Percentiles rank a stretch among this genome's conserved stretches.
phyloP scores from a whole-genome alignment of 352 stramenopile genomes.

The Achlya hypogyna region DNA sequence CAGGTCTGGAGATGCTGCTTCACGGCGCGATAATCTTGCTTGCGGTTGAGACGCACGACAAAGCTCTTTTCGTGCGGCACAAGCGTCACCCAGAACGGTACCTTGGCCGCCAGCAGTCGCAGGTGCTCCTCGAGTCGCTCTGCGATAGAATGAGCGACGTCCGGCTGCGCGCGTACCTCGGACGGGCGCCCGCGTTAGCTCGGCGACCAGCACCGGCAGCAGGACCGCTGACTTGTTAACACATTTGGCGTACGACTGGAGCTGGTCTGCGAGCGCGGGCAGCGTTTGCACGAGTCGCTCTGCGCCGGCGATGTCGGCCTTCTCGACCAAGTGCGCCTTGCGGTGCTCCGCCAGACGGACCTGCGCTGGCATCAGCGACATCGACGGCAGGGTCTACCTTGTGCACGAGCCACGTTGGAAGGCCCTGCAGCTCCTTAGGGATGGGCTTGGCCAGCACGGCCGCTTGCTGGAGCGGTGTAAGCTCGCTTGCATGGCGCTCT shows the following conservation, averaged over 20 bases:
- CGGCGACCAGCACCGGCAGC: constrained; percentile 34
- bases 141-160: constrained; percentile 8
- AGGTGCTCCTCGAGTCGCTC: constrained; percentile 59
- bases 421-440: constrained; percentile 48
- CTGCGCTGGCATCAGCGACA: background rate
- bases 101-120: constrained; percentile 49
- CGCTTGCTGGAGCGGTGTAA: constrained; percentile 17
- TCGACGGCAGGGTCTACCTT: constrained; percentile 25
- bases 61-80: constrained; percentile 31
- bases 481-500: background rate
- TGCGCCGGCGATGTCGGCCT: constrained; percentile 33
- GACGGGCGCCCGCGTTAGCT: constrained; percentile 41
- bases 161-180: background rate
- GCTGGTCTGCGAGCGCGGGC: constrained; percentile 60
- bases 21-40: constrained; percentile 13
- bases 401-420: constrained; percentile 68
- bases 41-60: constrained; percentile 9
- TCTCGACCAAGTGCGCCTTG: constrained; percentile 31
- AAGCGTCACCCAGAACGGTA: constrained; percentile 70
- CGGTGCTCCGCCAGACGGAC: constrained; percentile 46
- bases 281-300: constrained; percentile 47
- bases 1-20: constrained; percentile 2
- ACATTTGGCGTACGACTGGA: constrained; percentile 61
- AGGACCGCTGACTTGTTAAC: constrained; percentile 52
- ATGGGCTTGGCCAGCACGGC: constrained; percentile 46